Base-by-base conservation (phyloP, 1,284 basidiomycete genomes). In the Earliella scabrosa region DNA sequence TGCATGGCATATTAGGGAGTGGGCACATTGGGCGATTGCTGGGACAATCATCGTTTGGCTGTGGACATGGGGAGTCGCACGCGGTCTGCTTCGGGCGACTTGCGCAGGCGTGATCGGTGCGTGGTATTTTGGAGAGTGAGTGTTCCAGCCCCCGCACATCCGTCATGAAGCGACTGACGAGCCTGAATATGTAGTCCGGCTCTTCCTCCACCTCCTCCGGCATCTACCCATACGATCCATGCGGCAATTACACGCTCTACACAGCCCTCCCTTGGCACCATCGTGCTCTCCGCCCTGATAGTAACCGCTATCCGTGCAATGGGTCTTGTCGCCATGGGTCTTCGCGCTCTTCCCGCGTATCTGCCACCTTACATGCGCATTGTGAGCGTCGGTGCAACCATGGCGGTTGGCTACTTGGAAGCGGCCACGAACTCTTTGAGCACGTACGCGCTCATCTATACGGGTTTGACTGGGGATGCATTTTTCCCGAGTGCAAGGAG, bases 41-140 rank as follows among this genome's bases (percentile, higher is more conserved):
- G 79, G 81, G 3, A 83, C 88, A 0, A 75, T 89, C 2, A 77
- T 76, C 0, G 78, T 92, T 0, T 97, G 94, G 92, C 72, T 95
- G 2, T 98, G 95, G 95, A 91, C 85, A 10, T 96, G 94, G 92
- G 91, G 87, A 16, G 87, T 97, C 3, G 85, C 92, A 14, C 81
- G 95, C 29, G 95, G 95, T 1, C 71, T 94, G 0, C 75, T 95
- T 50, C 79, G 93, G 5, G 92, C 91, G 38, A 86, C 88, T 0
- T 87, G 89, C 44, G 88, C 93, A 0, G 90, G 87, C 24, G 92
- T 95, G 1, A 84, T 98, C 35, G 95, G 93, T 1, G 87, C 90
- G 38, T 98, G 95, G 94, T 97, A 97, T 70, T 97, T 95, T 67
- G 82, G 90, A 44, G 83, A 92, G 87, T 92, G 68, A 68, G 83